Percentiles rank a stretch among this genome's conserved stretches.
Conservation (phyloP, 169 alveolate species). For the Eimeria maxima region DNA sequence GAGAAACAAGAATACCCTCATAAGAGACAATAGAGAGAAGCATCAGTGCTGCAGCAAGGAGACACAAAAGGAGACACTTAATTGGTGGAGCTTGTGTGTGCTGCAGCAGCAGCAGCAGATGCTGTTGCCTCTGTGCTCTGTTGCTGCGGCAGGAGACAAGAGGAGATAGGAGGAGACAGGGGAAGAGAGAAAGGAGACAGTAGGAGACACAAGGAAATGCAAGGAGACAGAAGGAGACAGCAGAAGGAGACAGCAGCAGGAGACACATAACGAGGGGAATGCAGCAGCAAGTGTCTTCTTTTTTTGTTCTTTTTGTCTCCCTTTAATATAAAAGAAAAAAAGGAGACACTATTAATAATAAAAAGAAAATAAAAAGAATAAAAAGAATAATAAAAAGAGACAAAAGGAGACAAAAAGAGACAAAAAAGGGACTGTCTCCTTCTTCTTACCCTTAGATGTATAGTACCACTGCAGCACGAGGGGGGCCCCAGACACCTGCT, state of each 20-base stretch:
- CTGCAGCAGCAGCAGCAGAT: not conserved
- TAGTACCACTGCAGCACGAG: constrained; percentile 29
- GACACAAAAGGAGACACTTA: not conserved
- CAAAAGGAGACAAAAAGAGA: not conserved
- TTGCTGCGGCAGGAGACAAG: not conserved
- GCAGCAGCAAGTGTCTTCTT: not conserved
- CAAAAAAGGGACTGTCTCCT: not conserved
- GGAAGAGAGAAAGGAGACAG: too few species aligned
- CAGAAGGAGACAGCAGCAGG: not conserved
- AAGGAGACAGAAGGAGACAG: too few species aligned
- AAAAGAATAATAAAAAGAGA: not conserved
- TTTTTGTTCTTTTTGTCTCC: too few species aligned
- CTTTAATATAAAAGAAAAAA: not conserved
- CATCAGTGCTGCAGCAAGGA: constrained; percentile 62
- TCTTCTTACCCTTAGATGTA: not conserved
- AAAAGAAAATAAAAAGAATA: not conserved
- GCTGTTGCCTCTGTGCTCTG: not conserved
- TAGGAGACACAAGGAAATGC: too few species aligned
- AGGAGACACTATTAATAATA: not conserved
- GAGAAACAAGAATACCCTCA: constrained; percentile 23
- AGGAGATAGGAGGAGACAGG: not conserved
- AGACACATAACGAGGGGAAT: not conserved
- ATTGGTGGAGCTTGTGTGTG: not conserved
- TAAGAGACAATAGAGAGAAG: constrained; percentile 11
- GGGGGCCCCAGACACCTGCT: constrained; percentile 26